Conservation (phyloP, 768 basidiomycete species). For the Termitomyces sp. region DNA sequence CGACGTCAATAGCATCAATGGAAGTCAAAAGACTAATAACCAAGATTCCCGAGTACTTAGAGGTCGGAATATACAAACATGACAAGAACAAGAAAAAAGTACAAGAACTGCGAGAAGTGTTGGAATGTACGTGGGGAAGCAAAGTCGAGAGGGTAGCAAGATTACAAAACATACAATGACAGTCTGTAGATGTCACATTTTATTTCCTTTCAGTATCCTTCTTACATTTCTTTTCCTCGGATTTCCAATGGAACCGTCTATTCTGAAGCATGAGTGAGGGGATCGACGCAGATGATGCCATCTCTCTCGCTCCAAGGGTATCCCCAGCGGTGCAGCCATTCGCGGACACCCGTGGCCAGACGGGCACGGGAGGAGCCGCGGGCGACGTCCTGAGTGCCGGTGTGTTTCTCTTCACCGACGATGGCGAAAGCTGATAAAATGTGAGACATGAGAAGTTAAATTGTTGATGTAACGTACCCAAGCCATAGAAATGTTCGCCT, state of each 20-base stretch:
- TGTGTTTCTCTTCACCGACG: slow-evolving; percentile 96
- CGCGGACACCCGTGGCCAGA: slow-evolving; percentile 81
- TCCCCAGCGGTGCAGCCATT: slow-evolving; percentile 91
- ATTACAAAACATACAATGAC: not conserved
- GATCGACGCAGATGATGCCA: slow-evolving; percentile 86
- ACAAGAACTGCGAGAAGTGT: not conserved
- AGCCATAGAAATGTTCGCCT: slow-evolving; percentile 81
- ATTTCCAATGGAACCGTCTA: slow-evolving; percentile 15
- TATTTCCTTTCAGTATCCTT: not conserved
- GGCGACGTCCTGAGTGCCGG: slow-evolving; percentile 80
- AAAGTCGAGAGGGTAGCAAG: not conserved
- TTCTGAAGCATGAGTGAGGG: slow-evolving; percentile 66
- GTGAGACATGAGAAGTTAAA: not conserved
- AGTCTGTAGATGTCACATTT: not conserved
- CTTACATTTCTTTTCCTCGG: not conserved
- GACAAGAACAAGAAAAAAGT: not conserved
- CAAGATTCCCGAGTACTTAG: not conserved
- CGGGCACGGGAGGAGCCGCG: slow-evolving; percentile 82
- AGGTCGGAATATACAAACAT: not conserved
- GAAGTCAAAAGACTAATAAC: too few species aligned
- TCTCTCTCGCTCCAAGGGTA: slow-evolving; percentile 95
- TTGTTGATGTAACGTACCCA: slow-evolving; percentile 47
- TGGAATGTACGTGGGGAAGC: not conserved
- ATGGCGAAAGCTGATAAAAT: slow-evolving; percentile 69
- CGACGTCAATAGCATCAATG: too few species aligned